Evolutionary conservation across 1,284 basidiomycete species (phyloP).

Genomic region (Austroboletus niveus): DNA sequence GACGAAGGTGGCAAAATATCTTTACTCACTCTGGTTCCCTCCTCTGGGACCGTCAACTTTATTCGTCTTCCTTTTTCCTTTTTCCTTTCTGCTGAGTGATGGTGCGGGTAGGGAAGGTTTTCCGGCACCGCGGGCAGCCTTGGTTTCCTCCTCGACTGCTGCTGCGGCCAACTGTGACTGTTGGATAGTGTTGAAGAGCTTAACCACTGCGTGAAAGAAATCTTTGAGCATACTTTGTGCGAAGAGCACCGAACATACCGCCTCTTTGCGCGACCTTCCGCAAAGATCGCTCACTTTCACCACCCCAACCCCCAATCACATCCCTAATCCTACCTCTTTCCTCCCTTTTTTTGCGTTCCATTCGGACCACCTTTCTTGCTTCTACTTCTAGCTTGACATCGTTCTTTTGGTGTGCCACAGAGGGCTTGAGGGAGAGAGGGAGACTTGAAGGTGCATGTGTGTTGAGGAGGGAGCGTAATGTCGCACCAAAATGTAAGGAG

Average conservation of each 20-base stretch:
- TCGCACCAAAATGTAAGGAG: constrained; percentile 68
- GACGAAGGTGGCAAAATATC: background rate
- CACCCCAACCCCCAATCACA: constrained; percentile 82
- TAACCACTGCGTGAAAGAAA: constrained; percentile 54
- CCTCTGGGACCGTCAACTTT: constrained; percentile 52
- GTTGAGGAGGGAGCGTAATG: constrained; percentile 64
- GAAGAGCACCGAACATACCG: constrained; percentile 44
- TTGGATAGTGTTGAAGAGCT: constrained; percentile 80
- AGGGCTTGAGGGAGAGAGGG: constrained; percentile 76
- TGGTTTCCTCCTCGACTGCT: constrained; percentile 53
- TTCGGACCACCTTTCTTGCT: constrained; percentile 65
- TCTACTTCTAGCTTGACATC: constrained; percentile 70
- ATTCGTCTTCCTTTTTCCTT: constrained; percentile 49
- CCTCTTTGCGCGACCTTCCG: constrained; percentile 82
- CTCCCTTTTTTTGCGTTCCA: constrained; percentile 74
- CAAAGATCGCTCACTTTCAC: constrained; percentile 69
- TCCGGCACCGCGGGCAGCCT: constrained; percentile 62
- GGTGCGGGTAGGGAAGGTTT: constrained; percentile 72
- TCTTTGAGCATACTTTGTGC: no score
- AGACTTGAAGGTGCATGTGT: constrained; percentile 64
- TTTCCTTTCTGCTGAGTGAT: constrained; percentile 43
- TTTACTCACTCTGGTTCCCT: constrained; percentile 53
- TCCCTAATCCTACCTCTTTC: constrained; percentile 70
- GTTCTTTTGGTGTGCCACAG: constrained; percentile 61
- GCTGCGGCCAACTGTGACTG: constrained; percentile 63